Evolutionary conservation across 78 protist species (phyloP).

Genomic region (Polysphondylium violaceum): DNA sequence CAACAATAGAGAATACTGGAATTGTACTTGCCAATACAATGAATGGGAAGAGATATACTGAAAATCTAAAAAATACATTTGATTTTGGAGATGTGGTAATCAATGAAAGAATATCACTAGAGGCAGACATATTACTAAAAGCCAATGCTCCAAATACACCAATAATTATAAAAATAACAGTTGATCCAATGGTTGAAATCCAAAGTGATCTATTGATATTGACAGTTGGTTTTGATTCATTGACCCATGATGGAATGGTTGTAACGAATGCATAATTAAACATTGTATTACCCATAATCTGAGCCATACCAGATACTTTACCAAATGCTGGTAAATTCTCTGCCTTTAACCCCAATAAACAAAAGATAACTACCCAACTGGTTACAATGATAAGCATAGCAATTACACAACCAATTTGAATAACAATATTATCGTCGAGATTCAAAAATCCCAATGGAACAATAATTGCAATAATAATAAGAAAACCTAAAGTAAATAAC

Average conservation of each 20-base stretch:
- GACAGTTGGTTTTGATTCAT: slow-evolving; percentile 65
- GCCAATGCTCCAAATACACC: slow-evolving; percentile 50
- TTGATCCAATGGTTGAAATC: slow-evolving; percentile 25
- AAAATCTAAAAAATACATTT: slow-evolving; percentile 48
- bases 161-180: slow-evolving; percentile 14
- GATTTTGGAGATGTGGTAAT: slow-evolving; percentile 6
- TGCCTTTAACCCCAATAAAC: slow-evolving; percentile 7
- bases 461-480: slow-evolving; percentile 13
- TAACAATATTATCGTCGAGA: slow-evolving; percentile 69
- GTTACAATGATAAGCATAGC: slow-evolving; percentile 21
- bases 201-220: slow-evolving; percentile 38
- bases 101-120: slow-evolving; percentile 41
- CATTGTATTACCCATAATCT: slow-evolving; percentile 62
- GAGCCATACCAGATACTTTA: slow-evolving; percentile 18
- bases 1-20: slow-evolving; percentile 76
- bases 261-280: slow-evolving; percentile 80
- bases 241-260: slow-evolving; percentile 78
- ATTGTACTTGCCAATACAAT: slow-evolving; percentile 32
- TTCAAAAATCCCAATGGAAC: slow-evolving; percentile 77
- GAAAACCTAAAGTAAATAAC: slow-evolving; percentile 66
- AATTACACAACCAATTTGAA: slow-evolving; percentile 62
- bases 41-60: slow-evolving; percentile 75
- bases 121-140: slow-evolving; percentile 35
- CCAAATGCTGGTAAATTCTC: slow-evolving; percentile 47
- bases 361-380: slow-evolving; percentile 66